Percentiles rank a stretch among this genome's conserved stretches.
phyloP scores from a whole-genome alignment of 331 rosid species.

The Malus hybrid region DNA sequence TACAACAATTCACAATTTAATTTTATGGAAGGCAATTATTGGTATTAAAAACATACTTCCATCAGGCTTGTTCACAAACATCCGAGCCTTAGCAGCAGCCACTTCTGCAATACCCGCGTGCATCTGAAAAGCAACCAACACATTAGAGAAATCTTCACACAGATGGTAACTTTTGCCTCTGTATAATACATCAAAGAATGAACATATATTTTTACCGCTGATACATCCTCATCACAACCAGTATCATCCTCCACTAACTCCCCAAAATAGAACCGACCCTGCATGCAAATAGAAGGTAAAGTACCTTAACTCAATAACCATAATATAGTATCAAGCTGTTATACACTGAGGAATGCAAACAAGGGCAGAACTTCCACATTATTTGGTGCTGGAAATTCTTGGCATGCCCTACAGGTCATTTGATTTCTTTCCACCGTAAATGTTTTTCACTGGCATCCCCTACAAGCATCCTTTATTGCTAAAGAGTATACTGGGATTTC shows the following conservation, averaged over 20 bases:
- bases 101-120: constrained; percentile 93
- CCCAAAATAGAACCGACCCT: constrained; percentile 99
- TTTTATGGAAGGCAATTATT: background rate
- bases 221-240: constrained; percentile 67
- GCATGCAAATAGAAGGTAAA: constrained; percentile 26
- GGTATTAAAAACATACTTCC: constrained; percentile 59
- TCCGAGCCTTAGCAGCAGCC: constrained; percentile 99
- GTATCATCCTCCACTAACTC: constrained; percentile 46
- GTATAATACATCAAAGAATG: constrained; percentile 1
- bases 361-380: background rate
- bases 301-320: background rate
- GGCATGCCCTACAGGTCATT: background rate
- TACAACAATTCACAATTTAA: background rate
- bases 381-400: background rate
- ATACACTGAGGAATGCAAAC: background rate
- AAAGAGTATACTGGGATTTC: background rate
- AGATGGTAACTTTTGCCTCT: background rate
- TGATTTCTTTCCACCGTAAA: background rate
- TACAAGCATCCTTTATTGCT: background rate
- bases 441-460: background rate
- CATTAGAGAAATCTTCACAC: constrained; percentile 5
- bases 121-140: constrained; percentile 45
- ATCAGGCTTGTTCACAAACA: constrained; percentile 97
- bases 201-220: constrained; percentile 50
- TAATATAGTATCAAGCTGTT: background rate